Evolutionary conservation across 257 asterid species (phyloP), one percentile per base, ranked within the genome.

Genomic region (Avicennia marina): DNA sequence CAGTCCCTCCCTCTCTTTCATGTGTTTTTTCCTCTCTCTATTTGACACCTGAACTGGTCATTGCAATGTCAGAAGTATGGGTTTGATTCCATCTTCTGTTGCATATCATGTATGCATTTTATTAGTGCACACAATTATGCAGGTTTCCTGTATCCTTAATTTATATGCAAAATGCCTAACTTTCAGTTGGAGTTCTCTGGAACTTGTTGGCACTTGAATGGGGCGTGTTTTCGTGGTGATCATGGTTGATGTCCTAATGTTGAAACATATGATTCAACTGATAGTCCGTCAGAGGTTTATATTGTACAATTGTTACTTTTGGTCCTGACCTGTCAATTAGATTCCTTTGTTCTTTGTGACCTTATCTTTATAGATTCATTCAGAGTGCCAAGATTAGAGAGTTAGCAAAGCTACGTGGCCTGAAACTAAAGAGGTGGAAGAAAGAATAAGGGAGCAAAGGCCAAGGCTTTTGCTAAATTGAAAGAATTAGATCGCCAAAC

Each of bases 401-500:
- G 65, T 42, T 76, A 45, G 81, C 78, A 40, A 82, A 70, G 73
- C 85, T 73, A 54, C 84, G 80, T 44, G 80, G 76, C 53, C 19
- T 74, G 19, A 76, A 74, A 63, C 62, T 74, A 46, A 60, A 75
- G 90, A 82, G 74, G 90, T 79, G 68, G 90, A 82, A 57, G 90
- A 82, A 59, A 64, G 86, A 31, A 74, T 11, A 40, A 76, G 75
- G 63, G 84, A 82, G 63, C 84, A 79, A 82, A 58, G 67, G 84
- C 84, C 38, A 82, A 79, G 63, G 86, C 84, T 64, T 68, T 65
- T 9, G 86, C 84, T 61, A 82, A 82, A 75, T 63, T 82, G 62
- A 82, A 79, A 64, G 90, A 82, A 71, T 72, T 82, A 73, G 79
- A 82, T 72, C 66, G 82, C 43, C 86, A 82, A 29, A 62, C 73